These are phyloP conservation scores for Lentinula aciculospora DNA, from an alignment of 768 basidiomycete species.

Conservation along the genomic window DNA sequence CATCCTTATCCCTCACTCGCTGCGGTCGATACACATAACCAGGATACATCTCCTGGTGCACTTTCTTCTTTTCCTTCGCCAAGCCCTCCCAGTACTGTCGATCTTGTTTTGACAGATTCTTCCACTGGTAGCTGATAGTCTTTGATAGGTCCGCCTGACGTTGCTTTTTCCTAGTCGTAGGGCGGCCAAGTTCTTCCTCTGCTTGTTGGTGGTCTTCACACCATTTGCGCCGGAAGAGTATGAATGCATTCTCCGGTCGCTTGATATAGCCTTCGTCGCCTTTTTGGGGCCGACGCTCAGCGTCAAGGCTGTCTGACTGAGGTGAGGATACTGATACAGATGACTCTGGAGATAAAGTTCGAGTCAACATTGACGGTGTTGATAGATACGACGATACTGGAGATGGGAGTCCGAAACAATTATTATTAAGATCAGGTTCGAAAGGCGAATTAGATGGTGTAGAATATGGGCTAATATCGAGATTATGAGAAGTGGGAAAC, in stretches of 20 bases:
- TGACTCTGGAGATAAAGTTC: slow-evolving; percentile 38
- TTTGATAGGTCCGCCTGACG: slow-evolving; percentile 77
- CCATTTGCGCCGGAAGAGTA: slow-evolving; percentile 75
- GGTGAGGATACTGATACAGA: slow-evolving; percentile 30
- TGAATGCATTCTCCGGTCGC: slow-evolving; percentile 81
- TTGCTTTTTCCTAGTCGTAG: slow-evolving; percentile 73
- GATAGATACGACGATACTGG: slow-evolving; percentile 34
- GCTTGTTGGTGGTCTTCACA: slow-evolving; percentile 62
- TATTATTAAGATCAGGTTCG: slow-evolving; percentile 55
- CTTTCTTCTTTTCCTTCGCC: slow-evolving; percentile 75
- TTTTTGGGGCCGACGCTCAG: slow-evolving; percentile 56
- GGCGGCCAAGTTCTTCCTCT: slow-evolving; percentile 20
- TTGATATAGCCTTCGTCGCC: slow-evolving; percentile 83
- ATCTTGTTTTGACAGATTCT: slow-evolving; percentile 57
- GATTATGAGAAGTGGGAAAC: slow-evolving; percentile 56
- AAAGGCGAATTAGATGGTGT: slow-evolving; percentile 69
- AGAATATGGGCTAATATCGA: slow-evolving; percentile 63
- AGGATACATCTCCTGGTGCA: slow-evolving; percentile 71
- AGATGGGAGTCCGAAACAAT: slow-evolving; percentile 35
- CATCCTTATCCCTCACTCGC: slow-evolving; percentile 53
- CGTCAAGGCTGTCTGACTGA: slow-evolving; percentile 30
- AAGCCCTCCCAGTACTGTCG: slow-evolving; percentile 69
- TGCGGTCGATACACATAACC: slow-evolving; percentile 78
- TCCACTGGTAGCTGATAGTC: slow-evolving; percentile 79
- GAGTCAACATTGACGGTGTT: slow-evolving; percentile 28